These are phyloP conservation scores for cucumber (Cucumis sativus) DNA, from an alignment of 306 rosid genomes.

Conservation along the genomic window Cucumber_9930_V3 NC_026658.2:568001-568500, in stretches of 20 bases:
- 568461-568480: not conserved
- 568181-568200: slow-evolving; percentile 34
- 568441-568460: not conserved
- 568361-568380: slow-evolving; percentile 74
- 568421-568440: not conserved
- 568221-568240: slow-evolving; percentile 31
- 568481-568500: not conserved
- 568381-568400: slow-evolving; percentile 19
- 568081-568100: not conserved
- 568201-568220: slow-evolving; percentile 15
- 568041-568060: slow-evolving; percentile 19
- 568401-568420: slow-evolving; percentile 1
- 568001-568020: slow-evolving; percentile 19
- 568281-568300: not conserved
- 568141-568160: slow-evolving; percentile 43
- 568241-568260: not conserved
- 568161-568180: slow-evolving; percentile 25
- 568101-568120: not conserved
- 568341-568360: slow-evolving; percentile 66
- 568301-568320: slow-evolving; percentile 54
- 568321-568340: slow-evolving; percentile 76
- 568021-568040: slow-evolving; percentile 32
- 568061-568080: slow-evolving; percentile 18
- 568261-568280: not conserved
- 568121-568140: not conserved